Conservation (phyloP, 176 grass and related monocot species). For the Dendrocalamus sinicus region DNA sequence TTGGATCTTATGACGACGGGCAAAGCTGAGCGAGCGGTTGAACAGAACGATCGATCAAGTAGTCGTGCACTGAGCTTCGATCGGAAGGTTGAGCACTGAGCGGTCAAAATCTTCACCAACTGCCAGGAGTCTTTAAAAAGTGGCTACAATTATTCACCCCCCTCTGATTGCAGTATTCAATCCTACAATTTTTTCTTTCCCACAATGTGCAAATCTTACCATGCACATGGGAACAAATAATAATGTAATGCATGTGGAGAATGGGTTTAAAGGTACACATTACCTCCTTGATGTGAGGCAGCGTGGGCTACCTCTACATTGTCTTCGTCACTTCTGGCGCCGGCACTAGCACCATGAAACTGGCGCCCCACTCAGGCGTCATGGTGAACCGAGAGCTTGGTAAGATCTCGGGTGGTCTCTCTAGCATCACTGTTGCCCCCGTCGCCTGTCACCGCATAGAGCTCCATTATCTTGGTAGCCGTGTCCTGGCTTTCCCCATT, state of each 20-base stretch:
- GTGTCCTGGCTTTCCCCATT: conserved; percentile 65
- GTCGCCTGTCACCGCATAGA: conserved; percentile 43
- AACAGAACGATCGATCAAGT: no score
- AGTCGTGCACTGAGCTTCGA: no score
- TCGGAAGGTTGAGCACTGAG: no score
- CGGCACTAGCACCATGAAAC: conserved; percentile 44
- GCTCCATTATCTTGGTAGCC: conserved; percentile 72
- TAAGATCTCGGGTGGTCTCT: conserved; percentile 43
- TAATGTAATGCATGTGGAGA: conserved; percentile 46
- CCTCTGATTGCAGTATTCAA: no score
- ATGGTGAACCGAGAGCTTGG: conserved; percentile 54
- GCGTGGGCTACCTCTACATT: conserved; percentile 51
- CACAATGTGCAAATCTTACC: conserved; percentile 24
- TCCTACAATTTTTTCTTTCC: not conserved
- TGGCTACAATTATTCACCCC: no score
- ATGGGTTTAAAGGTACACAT: not conserved
- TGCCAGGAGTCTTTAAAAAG: no score
- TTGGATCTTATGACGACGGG: no score
- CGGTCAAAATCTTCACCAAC: no score
- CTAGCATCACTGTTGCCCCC: conserved; percentile 42
- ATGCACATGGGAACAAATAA: conserved; percentile 26
- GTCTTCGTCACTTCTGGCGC: conserved; percentile 18
- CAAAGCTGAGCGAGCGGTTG: no score
- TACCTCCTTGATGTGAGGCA: conserved; percentile 58
- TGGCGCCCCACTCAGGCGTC: conserved; percentile 50